Evolutionary conservation across 2,329 filamentous ascomycete species (phyloP).

Genomic region (Fusarium sp.): DNA sequence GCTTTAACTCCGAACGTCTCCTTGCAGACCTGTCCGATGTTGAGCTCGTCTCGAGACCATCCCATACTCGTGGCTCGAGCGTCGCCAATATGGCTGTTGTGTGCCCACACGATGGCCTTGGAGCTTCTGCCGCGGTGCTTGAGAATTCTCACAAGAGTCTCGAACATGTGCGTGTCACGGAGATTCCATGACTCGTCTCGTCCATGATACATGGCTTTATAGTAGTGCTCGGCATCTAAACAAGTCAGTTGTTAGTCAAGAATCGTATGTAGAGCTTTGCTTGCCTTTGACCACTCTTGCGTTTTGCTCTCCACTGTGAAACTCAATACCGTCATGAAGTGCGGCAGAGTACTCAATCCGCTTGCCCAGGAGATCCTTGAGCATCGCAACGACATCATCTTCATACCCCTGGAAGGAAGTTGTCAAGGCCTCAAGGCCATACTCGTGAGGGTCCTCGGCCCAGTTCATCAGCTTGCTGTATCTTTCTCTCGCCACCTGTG

Average conservation of each 20-base stretch:
- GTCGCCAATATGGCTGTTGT: constrained; percentile 37
- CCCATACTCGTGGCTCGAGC: constrained; percentile 38
- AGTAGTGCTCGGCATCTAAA: constrained; percentile 37
- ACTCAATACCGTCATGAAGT: constrained; percentile 17
- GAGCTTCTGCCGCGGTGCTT: constrained; percentile 24
- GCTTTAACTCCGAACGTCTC: constrained; percentile 12
- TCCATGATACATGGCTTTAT: constrained; percentile 34
- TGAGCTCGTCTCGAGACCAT: constrained; percentile 34
- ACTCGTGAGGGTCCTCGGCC: constrained; percentile 33
- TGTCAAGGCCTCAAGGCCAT: constrained; percentile 33
- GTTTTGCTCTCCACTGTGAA: constrained; percentile 36
- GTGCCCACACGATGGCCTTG: constrained; percentile 39
- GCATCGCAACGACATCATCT: constrained; percentile 22
- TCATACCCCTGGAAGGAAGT: constrained; percentile 31
- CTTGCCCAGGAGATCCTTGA: constrained; percentile 24
- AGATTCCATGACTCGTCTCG: constrained; percentile 38
- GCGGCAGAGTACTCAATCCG: constrained; percentile 25
- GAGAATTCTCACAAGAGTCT: constrained; percentile 31
- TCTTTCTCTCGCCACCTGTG: constrained; percentile 25
- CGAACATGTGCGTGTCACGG: constrained; percentile 33
- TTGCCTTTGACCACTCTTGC: constrained; percentile 32
- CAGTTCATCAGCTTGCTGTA: constrained; percentile 32
- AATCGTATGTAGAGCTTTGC: background rate
- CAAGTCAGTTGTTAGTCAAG: background rate
- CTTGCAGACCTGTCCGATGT: constrained; percentile 34